Conservation (phyloP, 2,329 filamentous ascomycete species). For the Penicillium sp. region DNA sequence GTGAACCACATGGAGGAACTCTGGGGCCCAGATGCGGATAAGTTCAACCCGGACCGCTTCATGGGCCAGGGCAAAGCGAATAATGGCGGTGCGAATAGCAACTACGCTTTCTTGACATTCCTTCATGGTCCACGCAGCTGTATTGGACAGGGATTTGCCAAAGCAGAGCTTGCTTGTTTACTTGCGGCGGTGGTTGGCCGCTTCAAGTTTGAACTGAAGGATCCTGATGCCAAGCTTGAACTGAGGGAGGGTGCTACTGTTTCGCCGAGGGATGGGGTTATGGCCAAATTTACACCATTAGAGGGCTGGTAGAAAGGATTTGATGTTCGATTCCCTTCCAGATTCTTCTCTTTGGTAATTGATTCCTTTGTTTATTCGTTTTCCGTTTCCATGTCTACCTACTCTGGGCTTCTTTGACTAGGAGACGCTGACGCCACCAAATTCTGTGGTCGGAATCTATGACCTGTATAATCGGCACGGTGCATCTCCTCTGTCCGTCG, state of each 20-base stretch:
- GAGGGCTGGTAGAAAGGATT: constrained; percentile 34
- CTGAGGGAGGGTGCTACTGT: constrained; percentile 74
- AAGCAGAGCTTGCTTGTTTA: constrained; percentile 82
- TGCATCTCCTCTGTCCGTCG: too few relatives aligned
- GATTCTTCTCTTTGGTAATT: not conserved
- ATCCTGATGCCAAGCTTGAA: constrained; percentile 63
- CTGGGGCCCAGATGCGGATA: constrained; percentile 76
- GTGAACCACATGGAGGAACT: constrained; percentile 70
- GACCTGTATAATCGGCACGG: too few relatives aligned
- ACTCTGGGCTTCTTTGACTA: not conserved
- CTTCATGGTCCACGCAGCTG: constrained; percentile 84
- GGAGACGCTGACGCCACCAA: too few relatives aligned
- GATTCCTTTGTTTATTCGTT: not conserved
- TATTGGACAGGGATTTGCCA: constrained; percentile 81
- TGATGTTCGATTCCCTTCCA: not conserved
- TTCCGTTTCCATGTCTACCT: not conserved
- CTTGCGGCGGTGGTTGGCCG: constrained; percentile 76
- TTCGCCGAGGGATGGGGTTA: constrained; percentile 72
- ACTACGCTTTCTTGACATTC: constrained; percentile 81
- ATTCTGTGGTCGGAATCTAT: too few relatives aligned
- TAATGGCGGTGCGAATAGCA: constrained; percentile 73
- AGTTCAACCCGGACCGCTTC: constrained; percentile 83
- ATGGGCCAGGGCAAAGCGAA: constrained; percentile 57
- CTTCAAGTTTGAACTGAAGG: constrained; percentile 70
- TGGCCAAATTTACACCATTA: constrained; percentile 63